These are phyloP conservation scores for Exophiala xenobiotica DNA, from an alignment of 2,329 filamentous ascomycete genomes.

Conservation along the genomic window DNA sequence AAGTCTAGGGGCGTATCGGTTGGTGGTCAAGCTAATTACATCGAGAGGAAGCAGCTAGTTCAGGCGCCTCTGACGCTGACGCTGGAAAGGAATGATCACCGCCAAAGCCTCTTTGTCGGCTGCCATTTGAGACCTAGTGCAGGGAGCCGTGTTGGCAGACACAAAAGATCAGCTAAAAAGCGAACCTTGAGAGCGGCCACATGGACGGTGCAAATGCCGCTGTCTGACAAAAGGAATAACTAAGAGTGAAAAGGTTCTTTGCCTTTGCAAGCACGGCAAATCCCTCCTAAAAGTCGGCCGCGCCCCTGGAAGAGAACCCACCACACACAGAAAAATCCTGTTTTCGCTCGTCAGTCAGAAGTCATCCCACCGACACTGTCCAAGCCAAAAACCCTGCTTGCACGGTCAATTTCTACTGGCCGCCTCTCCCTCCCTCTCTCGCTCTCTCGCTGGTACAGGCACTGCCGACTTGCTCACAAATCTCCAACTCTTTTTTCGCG, in stretches of 20 bases:
- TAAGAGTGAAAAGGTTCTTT: no score
- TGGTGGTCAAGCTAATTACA: background rate
- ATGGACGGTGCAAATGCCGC: no score
- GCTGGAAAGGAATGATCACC: no score
- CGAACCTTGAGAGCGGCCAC: no score
- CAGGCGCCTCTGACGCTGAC: background rate
- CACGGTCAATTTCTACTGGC: background rate
- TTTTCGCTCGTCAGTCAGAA: background rate
- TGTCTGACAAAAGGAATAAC: no score
- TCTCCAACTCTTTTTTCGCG: conserved; percentile 5
- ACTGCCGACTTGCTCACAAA: conserved; percentile 10
- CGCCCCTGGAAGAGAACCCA: background rate
- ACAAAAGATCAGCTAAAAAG: no score
- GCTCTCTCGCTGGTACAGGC: no score
- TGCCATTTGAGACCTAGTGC: background rate
- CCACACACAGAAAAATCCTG: background rate
- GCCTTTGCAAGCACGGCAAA: no score
- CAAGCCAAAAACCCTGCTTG: background rate
- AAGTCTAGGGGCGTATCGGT: no score
- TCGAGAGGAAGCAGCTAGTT: background rate
- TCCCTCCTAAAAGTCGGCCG: no score
- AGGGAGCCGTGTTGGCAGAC: background rate
- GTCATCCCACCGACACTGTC: background rate
- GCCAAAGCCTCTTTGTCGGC: background rate
- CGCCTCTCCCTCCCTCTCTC: background rate